phyloP scores from a whole-genome alignment of 148 eudicot species.

The Limonium bicolor region DNA sequence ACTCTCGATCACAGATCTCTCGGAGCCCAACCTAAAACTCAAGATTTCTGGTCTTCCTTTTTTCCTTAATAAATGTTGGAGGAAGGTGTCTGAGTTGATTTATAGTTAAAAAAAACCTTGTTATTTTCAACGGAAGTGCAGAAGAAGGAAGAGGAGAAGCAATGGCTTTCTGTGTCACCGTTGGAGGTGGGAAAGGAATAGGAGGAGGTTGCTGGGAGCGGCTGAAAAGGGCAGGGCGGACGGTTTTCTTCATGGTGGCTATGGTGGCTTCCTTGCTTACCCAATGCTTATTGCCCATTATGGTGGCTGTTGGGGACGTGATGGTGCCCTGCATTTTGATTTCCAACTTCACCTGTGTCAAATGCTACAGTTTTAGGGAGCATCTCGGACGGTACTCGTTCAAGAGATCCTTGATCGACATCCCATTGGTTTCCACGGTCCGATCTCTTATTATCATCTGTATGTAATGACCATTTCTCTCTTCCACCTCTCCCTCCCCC shows the following conservation, averaged over 20 bases:
- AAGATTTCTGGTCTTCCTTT: too few relatives aligned
- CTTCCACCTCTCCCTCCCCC: neutral
- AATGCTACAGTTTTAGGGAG: slow-evolving; percentile 43
- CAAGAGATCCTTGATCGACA: slow-evolving; percentile 64
- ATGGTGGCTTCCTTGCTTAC: slow-evolving; percentile 68
- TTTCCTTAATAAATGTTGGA: too few relatives aligned
- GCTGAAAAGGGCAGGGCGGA: slow-evolving; percentile 37
- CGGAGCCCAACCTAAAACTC: slow-evolving; percentile 23
- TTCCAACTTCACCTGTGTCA: slow-evolving; percentile 65
- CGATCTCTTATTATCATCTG: slow-evolving; percentile 79
- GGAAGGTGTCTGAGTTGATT: too few relatives aligned
- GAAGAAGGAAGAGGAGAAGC: neutral
- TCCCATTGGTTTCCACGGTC: slow-evolving; percentile 72
- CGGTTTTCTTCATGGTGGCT: slow-evolving; percentile 75
- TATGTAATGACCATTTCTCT: slow-evolving; percentile 11
- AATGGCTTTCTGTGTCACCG: too few relatives aligned
- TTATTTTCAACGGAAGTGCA: too few relatives aligned
- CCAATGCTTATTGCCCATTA: slow-evolving; percentile 43
- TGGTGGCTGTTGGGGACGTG: slow-evolving; percentile 64
- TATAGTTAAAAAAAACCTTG: too few relatives aligned
- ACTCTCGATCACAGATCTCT: slow-evolving; percentile 25
- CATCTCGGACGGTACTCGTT: slow-evolving; percentile 59
- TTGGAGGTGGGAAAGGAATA: slow-evolving; percentile 17
- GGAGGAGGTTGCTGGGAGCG: slow-evolving; percentile 39
- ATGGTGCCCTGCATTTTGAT: slow-evolving; percentile 51